These are phyloP conservation scores for Entonaema liquescens DNA, from an alignment of 495 filamentous ascomycete genomes.

Conservation along the genomic window DNA sequence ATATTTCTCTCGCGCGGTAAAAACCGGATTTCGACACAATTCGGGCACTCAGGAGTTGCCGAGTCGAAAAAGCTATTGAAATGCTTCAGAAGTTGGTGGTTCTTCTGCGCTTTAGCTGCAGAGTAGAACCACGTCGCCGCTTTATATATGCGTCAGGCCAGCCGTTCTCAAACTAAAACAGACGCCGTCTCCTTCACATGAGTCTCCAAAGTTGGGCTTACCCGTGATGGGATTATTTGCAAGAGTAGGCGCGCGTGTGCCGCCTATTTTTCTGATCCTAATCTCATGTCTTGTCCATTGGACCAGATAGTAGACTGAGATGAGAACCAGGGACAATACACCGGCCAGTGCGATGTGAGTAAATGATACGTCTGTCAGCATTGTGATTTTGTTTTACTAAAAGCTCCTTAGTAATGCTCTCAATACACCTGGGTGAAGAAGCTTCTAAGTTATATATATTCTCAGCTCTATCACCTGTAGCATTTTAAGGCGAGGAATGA, in stretches of 20 bases:
- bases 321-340: conserved; percentile 13
- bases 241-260: conserved; percentile 24
- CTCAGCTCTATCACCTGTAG: not conserved
- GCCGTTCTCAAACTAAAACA: not conserved
- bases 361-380: conserved; percentile 28
- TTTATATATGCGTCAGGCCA: conserved; percentile 23
- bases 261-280: conserved; percentile 37
- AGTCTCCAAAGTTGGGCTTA: conserved; percentile 18
- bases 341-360: conserved; percentile 4
- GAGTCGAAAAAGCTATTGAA: conserved; percentile 43
- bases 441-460: not conserved
- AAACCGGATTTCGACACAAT: conserved; percentile 50
- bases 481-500: not conserved
- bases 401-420: not conserved
- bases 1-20: conserved; percentile 52
- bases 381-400: not conserved
- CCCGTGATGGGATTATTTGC: conserved; percentile 31
- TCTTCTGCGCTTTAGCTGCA: conserved; percentile 39
- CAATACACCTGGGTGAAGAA: not conserved
- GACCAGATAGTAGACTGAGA: conserved; percentile 22
- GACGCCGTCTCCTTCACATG: not conserved
- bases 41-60: conserved; percentile 48
- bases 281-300: conserved; percentile 29
- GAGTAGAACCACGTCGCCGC: conserved; percentile 16
- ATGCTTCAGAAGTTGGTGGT: conserved; percentile 47